Evolutionary conservation across 2,329 filamentous ascomycete genomes (phyloP).

Genomic region (Teratosphaeria zuluensis): DNA sequence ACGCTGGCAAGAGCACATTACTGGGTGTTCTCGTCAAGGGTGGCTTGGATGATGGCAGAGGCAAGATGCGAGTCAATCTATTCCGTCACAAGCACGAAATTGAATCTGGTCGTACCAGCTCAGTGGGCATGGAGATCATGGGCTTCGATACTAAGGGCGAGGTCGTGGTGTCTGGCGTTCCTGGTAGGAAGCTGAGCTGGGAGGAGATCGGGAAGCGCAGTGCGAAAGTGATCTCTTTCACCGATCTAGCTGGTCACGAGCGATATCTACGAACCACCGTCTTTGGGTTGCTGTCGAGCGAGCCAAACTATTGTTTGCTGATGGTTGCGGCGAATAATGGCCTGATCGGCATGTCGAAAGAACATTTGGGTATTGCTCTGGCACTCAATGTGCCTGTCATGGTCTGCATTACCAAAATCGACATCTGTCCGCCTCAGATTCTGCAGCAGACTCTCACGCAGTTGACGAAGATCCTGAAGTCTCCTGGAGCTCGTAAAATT

Average conservation of each 20-base stretch:
- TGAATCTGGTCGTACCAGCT: slow-evolving; percentile 88
- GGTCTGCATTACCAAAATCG: slow-evolving; percentile 96
- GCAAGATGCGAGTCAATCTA: slow-evolving; percentile 85
- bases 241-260: slow-evolving; percentile 90
- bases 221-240: slow-evolving; percentile 93
- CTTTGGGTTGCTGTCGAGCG: slow-evolving; percentile 86
- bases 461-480: slow-evolving; percentile 86
- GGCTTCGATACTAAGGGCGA: slow-evolving; percentile 84
- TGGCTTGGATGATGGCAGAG: slow-evolving; percentile 85
- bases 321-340: slow-evolving; percentile 99
- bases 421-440: slow-evolving; percentile 94
- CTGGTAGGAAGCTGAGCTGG: slow-evolving; percentile 85
- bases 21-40: slow-evolving; percentile 93
- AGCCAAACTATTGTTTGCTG: slow-evolving; percentile 91
- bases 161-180: slow-evolving; percentile 69
- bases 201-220: slow-evolving; percentile 93
- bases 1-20: slow-evolving; percentile 95
- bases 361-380: slow-evolving; percentile 89
- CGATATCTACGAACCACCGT: slow-evolving; percentile 91
- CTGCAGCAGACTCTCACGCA: slow-evolving; percentile 87
- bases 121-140: slow-evolving; percentile 98
- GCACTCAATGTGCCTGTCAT: slow-evolving; percentile 95
- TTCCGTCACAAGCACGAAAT: slow-evolving; percentile 98
- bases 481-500: slow-evolving; percentile 86
- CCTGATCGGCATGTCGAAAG: slow-evolving; percentile 86